Evolutionary conservation across 805 yeast species (phyloP), one percentile per base, ranked within the genome.

Genomic region (Vanderwaltozyma verrucispora): DNA sequence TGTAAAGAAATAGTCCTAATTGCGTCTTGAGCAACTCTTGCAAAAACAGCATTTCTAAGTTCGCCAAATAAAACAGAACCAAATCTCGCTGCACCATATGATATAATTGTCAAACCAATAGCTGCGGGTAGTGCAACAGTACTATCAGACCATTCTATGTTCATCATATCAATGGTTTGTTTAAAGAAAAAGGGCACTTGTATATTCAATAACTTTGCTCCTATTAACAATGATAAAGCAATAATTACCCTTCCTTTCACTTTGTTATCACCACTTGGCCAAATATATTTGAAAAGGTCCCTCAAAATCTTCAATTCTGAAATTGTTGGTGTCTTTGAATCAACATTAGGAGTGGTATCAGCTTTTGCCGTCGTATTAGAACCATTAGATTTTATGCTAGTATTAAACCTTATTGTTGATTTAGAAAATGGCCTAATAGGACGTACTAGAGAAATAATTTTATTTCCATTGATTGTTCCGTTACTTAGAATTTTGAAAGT

Each of bases 111-210:
- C 2, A 80, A 71, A 5, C 84, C 81, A 28, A 82, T 79, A 1
- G 64, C 59, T 4, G 58, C 54, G 1, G 64, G 64, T 3, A 77
- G 65, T 0, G 83, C 69, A 2, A 87, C 70, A 1, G 85, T 82
- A 25, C 75, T 69, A 14, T 68, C 61, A 5, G 67, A 63, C 94
- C 95, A 85, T 50, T 87, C 95, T 19, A 88, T 71, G 54, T 89
- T 92, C 96, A 89, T 88, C 11, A 77, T 74, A 62, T 92, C 97
- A 32, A 92, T 77, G 36, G 86, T 89, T 23, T 74, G 69, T 48
- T 83, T 92, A 71, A 92, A 92, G 60, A 76, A 88, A 55, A 92
- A 87, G 0, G 98, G 98, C 5, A 92, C 98, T 58, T 92, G 95
- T 5, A 92, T 95, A 56, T 88, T 92, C 27, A 92, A 65, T 6